A percentile compares a stretch with the other conserved stretches of the same genome.
phyloP scores from a whole-genome alignment of 1,284 basidiomycete genomes.

The Taiwanofungus camphoratus region DNA sequence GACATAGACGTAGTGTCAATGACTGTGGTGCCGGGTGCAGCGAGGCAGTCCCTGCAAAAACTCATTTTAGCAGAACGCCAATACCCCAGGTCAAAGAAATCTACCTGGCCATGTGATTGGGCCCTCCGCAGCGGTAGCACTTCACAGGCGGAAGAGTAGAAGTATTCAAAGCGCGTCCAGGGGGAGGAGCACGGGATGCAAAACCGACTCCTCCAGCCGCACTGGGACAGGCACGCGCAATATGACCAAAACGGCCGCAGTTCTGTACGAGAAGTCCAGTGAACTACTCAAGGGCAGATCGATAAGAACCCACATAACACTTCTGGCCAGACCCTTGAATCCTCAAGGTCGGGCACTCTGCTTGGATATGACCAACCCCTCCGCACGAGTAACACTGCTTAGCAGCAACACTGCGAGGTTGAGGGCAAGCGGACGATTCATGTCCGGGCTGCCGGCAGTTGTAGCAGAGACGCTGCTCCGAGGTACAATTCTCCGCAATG shows the following conservation, averaged over 20 bases:
- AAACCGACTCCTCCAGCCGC: conserved; percentile 42
- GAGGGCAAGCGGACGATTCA: conserved; percentile 83
- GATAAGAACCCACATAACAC: conserved; percentile 65
- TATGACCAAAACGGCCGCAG: conserved; percentile 76
- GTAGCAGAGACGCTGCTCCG: conserved; percentile 84
- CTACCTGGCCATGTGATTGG: conserved; percentile 78
- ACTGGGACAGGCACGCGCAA: conserved; percentile 69
- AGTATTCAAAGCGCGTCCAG: conserved; percentile 67
- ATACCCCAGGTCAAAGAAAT: no score
- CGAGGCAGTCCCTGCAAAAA: conserved; percentile 69
- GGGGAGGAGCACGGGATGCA: conserved; percentile 61
- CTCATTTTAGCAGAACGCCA: no score
- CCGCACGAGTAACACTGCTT: conserved; percentile 82
- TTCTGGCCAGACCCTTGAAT: conserved; percentile 61
- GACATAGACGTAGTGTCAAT: conserved; percentile 37
- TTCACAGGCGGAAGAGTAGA: conserved; percentile 75
- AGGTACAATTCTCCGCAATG: conserved; percentile 86
- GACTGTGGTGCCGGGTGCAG: conserved; percentile 53
- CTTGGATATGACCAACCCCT: conserved; percentile 70
- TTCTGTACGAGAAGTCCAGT: conserved; percentile 38
- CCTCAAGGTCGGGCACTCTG: conserved; percentile 83
- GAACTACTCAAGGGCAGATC: no score
- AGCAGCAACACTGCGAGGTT: conserved; percentile 68
- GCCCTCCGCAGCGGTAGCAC: conserved; percentile 78
- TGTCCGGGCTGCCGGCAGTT: conserved; percentile 89